Conservation (phyloP, 2,329 filamentous ascomycete species). For the Sclerotiophoma versabilis region DNA sequence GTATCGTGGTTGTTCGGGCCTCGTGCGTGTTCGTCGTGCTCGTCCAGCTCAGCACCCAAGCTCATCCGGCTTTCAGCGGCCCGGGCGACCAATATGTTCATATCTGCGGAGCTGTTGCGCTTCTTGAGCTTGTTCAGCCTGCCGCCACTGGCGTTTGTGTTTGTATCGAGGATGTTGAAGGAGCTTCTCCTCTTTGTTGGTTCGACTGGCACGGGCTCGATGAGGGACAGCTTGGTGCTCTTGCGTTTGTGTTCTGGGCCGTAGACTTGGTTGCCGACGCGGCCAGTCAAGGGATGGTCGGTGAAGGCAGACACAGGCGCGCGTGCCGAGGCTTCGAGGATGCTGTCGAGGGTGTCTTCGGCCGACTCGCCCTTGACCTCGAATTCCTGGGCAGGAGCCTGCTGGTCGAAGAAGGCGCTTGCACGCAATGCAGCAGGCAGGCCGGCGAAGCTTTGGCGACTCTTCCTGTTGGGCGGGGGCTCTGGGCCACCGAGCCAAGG, state of each 20-base stretch:
- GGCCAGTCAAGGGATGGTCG: conserved; percentile 83
- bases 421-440: conserved; percentile 86
- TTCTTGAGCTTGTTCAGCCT: conserved; percentile 52
- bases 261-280: too few relatives aligned
- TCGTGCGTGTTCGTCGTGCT: conserved; percentile 40
- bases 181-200: conserved; percentile 47
- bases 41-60: conserved; percentile 42
- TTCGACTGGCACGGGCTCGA: conserved; percentile 29
- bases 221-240: conserved; percentile 48
- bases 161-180: conserved; percentile 47
- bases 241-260: conserved; percentile 56
- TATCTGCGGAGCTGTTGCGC: conserved; percentile 49
- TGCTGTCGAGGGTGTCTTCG: conserved; percentile 86
- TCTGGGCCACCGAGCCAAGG: conserved; percentile 23
- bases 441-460: conserved; percentile 56
- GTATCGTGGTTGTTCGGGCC: conserved; percentile 45
- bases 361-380: conserved; percentile 77
- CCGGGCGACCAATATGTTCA: conserved; percentile 44
- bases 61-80: conserved; percentile 48
- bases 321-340: conserved; percentile 85
- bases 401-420: conserved; percentile 85
- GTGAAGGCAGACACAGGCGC: conserved; percentile 93
- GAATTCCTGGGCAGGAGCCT: conserved; percentile 63
- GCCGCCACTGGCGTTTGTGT: conserved; percentile 47
- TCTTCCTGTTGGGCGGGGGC: conserved; percentile 34